Evolutionary conservation across 2,329 filamentous ascomycete species (phyloP), one percentile per base, ranked within the genome.

Genomic region (Leptographium procerum): DNA sequence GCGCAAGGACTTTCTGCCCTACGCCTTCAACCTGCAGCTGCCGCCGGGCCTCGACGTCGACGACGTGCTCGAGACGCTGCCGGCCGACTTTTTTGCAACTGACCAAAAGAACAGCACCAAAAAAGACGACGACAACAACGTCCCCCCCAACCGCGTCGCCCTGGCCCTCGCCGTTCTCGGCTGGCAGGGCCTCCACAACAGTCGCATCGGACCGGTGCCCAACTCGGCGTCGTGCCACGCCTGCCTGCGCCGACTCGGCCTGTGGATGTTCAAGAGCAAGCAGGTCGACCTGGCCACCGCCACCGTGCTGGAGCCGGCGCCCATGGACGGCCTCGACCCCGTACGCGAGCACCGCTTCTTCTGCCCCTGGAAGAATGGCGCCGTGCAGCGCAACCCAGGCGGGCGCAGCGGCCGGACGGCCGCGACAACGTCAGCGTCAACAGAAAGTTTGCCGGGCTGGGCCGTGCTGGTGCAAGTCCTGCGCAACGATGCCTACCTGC

Each of bases 261-360:
- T 99, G 2, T 99, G 94, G 94, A 87, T 99, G 76, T 97, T 95
- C 70, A 87, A 85, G 66, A 86, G 85, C 69, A 91, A 86, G 70
- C 81, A 83, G 65, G 80, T 87, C 33, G 79, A 82, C 59, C 73
- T 75, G 1, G 71, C 73, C 19, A 77, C 77, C 0, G 71, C 77
- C 40, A 67, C 73, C 40, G 72, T 84, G 11, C 70, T 85, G 13
- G 76, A 80, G 5, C 78, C 80, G 1, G 80, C 84, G 3, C 79
- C 81, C 1, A 85, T 88, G 77, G 80, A 82, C 63, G 76, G 81
- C 58, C 77, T 94, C 1, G 85, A 92, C 66, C 83, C 84, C 5
- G 72, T 86, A 2, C 78, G 79, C 6, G 87, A 91, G 69, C 89
- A 94, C 69, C 83, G 89, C 61, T 88, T 89, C 66, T 94, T 91